Percentiles rank a stretch among this genome's conserved stretches.
These are phyloP conservation scores for Anacardium occidentale DNA, from an alignment of 345 rosid genomes.

Conservation along the genomic window DNA sequence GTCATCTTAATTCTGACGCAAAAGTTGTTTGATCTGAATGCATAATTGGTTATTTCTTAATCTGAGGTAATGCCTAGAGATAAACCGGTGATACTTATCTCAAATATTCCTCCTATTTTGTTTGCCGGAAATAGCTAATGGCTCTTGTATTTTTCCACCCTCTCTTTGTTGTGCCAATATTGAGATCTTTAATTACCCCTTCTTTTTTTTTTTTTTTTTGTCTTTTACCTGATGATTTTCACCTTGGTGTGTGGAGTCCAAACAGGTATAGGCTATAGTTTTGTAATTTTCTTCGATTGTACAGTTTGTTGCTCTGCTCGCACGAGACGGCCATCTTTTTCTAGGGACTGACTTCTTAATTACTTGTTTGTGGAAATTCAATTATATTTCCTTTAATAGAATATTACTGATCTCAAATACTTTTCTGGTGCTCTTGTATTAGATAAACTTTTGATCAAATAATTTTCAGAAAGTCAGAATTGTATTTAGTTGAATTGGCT, in stretches of 20 bases:
- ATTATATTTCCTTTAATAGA: neutral
- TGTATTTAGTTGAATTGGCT: neutral
- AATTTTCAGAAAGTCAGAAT: neutral
- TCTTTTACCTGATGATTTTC: neutral
- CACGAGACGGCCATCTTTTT: neutral
- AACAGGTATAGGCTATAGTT: neutral
- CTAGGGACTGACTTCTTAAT: neutral
- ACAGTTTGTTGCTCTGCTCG: neutral
- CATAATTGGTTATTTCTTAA: slow-evolving; percentile 9
- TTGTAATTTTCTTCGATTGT: neutral
- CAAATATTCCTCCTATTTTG: slow-evolving; percentile 14
- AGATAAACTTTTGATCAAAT: too few species aligned
- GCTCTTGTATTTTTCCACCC: slow-evolving; percentile 12
- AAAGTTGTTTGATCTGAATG: slow-evolving; percentile 28
- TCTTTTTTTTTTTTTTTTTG: neutral
- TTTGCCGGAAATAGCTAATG: slow-evolving; percentile 13
- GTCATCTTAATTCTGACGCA: slow-evolving; percentile 61
- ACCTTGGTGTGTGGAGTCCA: neutral
- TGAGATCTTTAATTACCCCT: neutral
- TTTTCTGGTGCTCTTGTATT: neutral
- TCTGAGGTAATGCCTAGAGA: slow-evolving; percentile 8
- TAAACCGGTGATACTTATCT: slow-evolving; percentile 10
- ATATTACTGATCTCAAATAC: neutral
- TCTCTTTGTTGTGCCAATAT: slow-evolving; percentile 17
- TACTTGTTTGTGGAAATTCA: neutral